Evolutionary conservation across 495 filamentous ascomycete genomes (phyloP).

Genomic region (Penicillium subrubescens): DNA sequence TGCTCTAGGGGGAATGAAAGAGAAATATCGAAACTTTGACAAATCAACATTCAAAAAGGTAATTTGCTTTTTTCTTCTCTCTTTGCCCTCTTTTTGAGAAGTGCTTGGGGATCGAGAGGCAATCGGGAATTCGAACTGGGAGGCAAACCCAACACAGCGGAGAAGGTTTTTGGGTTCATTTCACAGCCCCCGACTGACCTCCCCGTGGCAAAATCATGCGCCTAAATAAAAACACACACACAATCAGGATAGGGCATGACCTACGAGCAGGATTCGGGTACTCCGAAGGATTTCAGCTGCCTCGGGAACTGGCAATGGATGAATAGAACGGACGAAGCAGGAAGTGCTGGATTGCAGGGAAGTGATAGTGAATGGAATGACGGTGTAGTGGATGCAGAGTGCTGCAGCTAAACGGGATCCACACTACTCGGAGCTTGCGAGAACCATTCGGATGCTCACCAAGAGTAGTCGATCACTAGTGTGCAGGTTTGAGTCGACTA

Average conservation of each 20-base stretch:
- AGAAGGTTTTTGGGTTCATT: neutral
- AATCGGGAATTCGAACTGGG: neutral
- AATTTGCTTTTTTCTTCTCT: neutral
- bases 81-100: neutral
- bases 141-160: neutral
- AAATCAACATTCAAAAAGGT: neutral
- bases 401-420: constrained; percentile 13
- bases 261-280: neutral
- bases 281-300: neutral
- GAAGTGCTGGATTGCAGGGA: neutral
- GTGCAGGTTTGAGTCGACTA: neutral
- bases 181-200: constrained; percentile 3
- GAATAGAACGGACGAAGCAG: neutral
- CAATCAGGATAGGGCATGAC: neutral
- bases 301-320: neutral
- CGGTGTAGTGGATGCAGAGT: constrained; percentile 33
- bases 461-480: neutral
- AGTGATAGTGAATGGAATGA: constrained; percentile 26
- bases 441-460: neutral
- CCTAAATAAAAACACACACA: neutral
- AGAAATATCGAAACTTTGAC: constrained; percentile 6
- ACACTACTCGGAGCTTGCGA: neutral
- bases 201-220: constrained; percentile 7
- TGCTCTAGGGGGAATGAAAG: neutral
- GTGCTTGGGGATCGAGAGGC: neutral